These are phyloP conservation scores for Pulveroboletus sp. DNA, from an alignment of 768 basidiomycete species.

Conservation along the genomic window DNA sequence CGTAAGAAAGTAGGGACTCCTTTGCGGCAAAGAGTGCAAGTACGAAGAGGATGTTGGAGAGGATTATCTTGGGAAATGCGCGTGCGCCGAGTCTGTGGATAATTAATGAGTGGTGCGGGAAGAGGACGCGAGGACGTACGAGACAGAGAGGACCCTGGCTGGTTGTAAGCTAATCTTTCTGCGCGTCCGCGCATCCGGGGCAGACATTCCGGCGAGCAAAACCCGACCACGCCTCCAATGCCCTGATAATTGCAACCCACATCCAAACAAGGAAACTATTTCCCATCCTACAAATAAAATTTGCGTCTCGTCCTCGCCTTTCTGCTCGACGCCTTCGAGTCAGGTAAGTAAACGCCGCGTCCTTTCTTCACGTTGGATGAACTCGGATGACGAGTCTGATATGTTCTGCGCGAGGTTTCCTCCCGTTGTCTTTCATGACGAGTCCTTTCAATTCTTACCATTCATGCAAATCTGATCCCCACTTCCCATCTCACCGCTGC, in stretches of 20 bases:
- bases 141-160: constrained; percentile 47
- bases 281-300: constrained; percentile 19
- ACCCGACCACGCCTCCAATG: background rate
- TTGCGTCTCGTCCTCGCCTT: background rate
- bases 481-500: background rate
- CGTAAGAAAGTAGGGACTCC: constrained; percentile 59
- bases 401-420: constrained; percentile 53
- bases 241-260: background rate
- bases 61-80: constrained; percentile 50
- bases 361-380: constrained; percentile 38
- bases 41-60: constrained; percentile 62
- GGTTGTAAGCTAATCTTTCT: constrained; percentile 60
- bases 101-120: constrained; percentile 3
- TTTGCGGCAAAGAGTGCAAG: constrained; percentile 59
- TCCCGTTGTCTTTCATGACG: constrained; percentile 54
- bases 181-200: constrained; percentile 62
- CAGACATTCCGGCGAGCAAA: constrained; percentile 42
- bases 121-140: constrained; percentile 36
- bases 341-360: constrained; percentile 17
- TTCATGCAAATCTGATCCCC: constrained; percentile 88
- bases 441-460: constrained; percentile 64
- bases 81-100: constrained; percentile 46
- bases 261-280: constrained; percentile 13
- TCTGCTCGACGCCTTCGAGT: constrained; percentile 1
- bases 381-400: constrained; percentile 83